Base-by-base conservation (phyloP, 176 grass and related monocot species). In the Thalia dealbata region DNA sequence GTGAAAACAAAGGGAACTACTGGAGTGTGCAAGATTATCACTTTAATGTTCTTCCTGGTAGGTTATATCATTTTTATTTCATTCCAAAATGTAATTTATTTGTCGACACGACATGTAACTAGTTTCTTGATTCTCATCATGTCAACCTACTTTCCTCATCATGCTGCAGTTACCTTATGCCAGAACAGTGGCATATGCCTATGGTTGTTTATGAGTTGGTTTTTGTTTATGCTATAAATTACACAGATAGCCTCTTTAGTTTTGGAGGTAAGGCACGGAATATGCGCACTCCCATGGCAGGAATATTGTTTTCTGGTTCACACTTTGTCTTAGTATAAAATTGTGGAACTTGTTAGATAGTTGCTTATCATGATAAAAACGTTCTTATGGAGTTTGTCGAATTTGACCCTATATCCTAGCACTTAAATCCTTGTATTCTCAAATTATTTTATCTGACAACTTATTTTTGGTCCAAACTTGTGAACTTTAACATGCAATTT, bases 11-110 rank as follows among this genome's bases (percentile, higher is more conserved):
- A 48, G 52, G 61, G 61, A 80, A 52, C 29, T 52, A 82, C 56
- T 80, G 56, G 64, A 84, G 79, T 72, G 82, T 86, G 69, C 81
- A 97, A 79, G 56, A 51, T 15, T 85, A 30, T 14, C 50, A 78
- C 77, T 61, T 90, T 72, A 86, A 84, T 67, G 93, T 88, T 46
- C 85, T 91, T 60, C 90, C 87, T 67, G 95, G 95, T 97, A 92
- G 69, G 83, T 72, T 19, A 56, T 70, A 52, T 54, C 15, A 23
- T 59, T 56, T 26, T 52, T 12, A 19, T 52, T 38, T 10, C 12
- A 21, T 50, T 28, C 29, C 44, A 0, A 11, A 12, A 29, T 23
- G 11, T 29, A 8, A 29, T 29, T 30, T 28, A 25, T 52, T 52
- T 72, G 14, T 52, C 3, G 12, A 24, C 14, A 10, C 9, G 23